Percentiles rank a stretch among this genome's conserved stretches.
These are phyloP conservation scores for Sphaceloma murrayae DNA, from an alignment of 2,329 filamentous ascomycete genomes.

Conservation along the genomic window DNA sequence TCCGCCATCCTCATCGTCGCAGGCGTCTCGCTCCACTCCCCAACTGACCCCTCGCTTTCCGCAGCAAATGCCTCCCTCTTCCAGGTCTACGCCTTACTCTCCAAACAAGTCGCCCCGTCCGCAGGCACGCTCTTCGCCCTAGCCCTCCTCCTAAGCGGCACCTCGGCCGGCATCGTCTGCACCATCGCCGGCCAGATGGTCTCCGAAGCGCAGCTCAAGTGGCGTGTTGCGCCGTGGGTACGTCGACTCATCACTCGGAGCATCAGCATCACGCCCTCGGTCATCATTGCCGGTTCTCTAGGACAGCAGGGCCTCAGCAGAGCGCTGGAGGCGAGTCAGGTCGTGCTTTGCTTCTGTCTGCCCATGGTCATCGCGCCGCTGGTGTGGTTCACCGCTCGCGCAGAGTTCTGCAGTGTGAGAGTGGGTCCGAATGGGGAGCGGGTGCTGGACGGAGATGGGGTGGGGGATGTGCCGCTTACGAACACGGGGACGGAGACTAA, in stretches of 20 bases:
- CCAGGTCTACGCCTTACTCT: slow-evolving; percentile 66
- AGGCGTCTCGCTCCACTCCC: slow-evolving; percentile 48
- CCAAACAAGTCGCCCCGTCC: slow-evolving; percentile 57
- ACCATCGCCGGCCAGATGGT: slow-evolving; percentile 89
- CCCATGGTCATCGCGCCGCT: slow-evolving; percentile 73
- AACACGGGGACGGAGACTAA: background rate
- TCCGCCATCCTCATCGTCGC: slow-evolving; percentile 37
- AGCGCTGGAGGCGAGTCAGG: slow-evolving; percentile 67
- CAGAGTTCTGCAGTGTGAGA: slow-evolving; percentile 44
- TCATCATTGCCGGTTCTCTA: slow-evolving; percentile 73
- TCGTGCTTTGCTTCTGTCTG: slow-evolving; percentile 66
- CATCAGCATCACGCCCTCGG: slow-evolving; percentile 71
- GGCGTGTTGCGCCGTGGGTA: slow-evolving; percentile 67
- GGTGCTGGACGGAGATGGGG: slow-evolving; percentile 27
- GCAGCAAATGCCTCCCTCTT: slow-evolving; percentile 65
- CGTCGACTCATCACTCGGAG: slow-evolving; percentile 66
- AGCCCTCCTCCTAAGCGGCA: slow-evolving; percentile 67
- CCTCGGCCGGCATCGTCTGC: slow-evolving; percentile 76
- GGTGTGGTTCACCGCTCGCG: slow-evolving; percentile 73
- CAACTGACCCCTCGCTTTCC: background rate
- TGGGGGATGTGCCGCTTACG: slow-evolving; percentile 14
- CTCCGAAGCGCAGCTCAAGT: slow-evolving; percentile 68
- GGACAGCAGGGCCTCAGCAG: slow-evolving; percentile 60
- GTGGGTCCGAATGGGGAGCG: slow-evolving; percentile 71
- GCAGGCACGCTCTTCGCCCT: slow-evolving; percentile 79